phyloP scores from a whole-genome alignment of 192 early-diverging fungal species.

The Backusella mclennaniae region DNA sequence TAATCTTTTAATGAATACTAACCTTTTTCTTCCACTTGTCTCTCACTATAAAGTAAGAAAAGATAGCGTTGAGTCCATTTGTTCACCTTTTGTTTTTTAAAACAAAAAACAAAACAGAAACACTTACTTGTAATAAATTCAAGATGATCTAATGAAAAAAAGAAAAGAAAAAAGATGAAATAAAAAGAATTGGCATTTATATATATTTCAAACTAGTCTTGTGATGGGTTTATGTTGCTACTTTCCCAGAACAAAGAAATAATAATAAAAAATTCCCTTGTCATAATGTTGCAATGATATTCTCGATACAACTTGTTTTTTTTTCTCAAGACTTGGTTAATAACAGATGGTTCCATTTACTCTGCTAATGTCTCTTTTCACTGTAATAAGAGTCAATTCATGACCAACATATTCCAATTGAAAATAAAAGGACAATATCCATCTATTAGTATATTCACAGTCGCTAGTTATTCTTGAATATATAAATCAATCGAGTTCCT shows the following conservation, averaged over 20 bases:
- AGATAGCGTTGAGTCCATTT: background rate
- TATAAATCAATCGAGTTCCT: background rate
- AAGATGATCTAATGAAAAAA: background rate
- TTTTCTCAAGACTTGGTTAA: background rate
- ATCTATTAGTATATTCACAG: background rate
- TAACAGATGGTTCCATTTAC: background rate
- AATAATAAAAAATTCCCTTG: background rate
- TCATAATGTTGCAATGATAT: background rate
- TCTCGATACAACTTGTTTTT: background rate
- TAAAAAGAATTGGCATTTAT: background rate
- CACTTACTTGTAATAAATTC: background rate
- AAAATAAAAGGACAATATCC: background rate
- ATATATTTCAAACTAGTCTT: background rate
- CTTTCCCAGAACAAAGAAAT: background rate
- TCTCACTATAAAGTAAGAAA: background rate
- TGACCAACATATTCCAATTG: background rate
- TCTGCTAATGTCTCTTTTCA: background rate
- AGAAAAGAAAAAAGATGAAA: background rate
- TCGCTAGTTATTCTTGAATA: background rate
- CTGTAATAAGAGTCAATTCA: background rate
- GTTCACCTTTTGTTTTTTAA: background rate
- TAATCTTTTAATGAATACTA: background rate
- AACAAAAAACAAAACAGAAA: background rate
- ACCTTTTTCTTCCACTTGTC: constrained; percentile 10
- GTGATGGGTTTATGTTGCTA: background rate